Base-by-base conservation (phyloP, 164 flowering plant genomes). In the Stephania cephalantha region DNA sequence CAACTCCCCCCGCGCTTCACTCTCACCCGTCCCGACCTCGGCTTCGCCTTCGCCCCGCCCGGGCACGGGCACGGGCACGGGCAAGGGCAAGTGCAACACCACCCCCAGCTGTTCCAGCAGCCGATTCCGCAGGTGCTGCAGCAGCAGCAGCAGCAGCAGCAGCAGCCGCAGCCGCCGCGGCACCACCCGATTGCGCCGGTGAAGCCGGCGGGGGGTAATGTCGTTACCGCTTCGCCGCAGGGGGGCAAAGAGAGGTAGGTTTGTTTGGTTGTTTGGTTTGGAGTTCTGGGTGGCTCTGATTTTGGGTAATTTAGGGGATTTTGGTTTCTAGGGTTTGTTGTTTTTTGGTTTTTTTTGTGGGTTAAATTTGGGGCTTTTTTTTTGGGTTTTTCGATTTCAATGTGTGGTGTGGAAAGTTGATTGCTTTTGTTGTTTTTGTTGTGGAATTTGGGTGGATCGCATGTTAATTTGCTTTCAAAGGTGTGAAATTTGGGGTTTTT, bases 1-100 rank as follows among this genome's bases (percentile, higher is more conserved):
- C 82, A 79, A 64, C 42, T 81, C 29, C 73, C 79, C 78, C 78
- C 84, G 71, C 81, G 79, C 74, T 78, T 84, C 35, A 74, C 80
- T 72, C 68, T 73, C 79, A 73, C 17, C 81, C 67, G 9, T 82
- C 74, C 55, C 74, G 77, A 64, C 69, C 71, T 70, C 66, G 73
- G 42, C 52, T 66, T 55, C 63, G 74, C 20, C 45, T 72, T 42
- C 68, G 71, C 70, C 53, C 71, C 64, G 9, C 75, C 68, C n/a
- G 69, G 31, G 4, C 77, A 42, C 42, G 42, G 42, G 1, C 42
- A 25, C n/a, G 69, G 31, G 4, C 77, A 42, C 42, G 42, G 42
- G 1, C 42, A 25, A 0, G 76, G 58, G 9, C 71, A 70, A 9
- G 77, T 9, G 10, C 73, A 44, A 22, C 75, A 46, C 42, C 71